Conservation (phyloP, 1,284 basidiomycete genomes). For the Cystobasidium pallidum region DNA sequence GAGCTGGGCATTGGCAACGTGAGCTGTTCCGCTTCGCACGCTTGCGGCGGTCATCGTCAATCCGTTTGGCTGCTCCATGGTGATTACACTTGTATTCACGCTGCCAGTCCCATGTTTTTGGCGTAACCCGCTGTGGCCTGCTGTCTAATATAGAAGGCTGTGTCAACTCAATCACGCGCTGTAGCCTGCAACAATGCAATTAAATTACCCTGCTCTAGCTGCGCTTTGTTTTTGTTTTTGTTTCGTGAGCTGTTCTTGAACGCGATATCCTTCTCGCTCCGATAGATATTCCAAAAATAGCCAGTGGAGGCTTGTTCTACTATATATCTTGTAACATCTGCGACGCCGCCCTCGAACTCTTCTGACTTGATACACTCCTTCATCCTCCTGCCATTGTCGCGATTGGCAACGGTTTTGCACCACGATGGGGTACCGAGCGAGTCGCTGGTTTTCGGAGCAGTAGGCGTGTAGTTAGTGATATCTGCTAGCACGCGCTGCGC, state of each 20-base stretch:
- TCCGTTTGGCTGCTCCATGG: not conserved
- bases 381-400: not conserved
- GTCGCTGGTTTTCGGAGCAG: not conserved
- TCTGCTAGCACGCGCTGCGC: too few species aligned
- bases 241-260: not conserved
- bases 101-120: not conserved
- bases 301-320: not conserved
- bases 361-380: not conserved
- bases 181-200: not conserved
- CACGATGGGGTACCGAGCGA: not conserved
- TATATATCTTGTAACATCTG: not conserved
- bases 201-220: not conserved
- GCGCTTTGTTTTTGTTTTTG: not conserved
- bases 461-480: not conserved
- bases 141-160: too few species aligned
- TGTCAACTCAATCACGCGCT: too few species aligned
- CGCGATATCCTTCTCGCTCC: not conserved
- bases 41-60: not conserved
- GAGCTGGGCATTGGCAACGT: not conserved
- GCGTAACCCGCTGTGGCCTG: not conserved
- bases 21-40: not conserved
- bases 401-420: not conserved
- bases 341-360: not conserved
- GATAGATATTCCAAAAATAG: not conserved
- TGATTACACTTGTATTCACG: not conserved